Base-by-base conservation (phyloP, 441 rosid species). In the Sinapis alba region DNA sequence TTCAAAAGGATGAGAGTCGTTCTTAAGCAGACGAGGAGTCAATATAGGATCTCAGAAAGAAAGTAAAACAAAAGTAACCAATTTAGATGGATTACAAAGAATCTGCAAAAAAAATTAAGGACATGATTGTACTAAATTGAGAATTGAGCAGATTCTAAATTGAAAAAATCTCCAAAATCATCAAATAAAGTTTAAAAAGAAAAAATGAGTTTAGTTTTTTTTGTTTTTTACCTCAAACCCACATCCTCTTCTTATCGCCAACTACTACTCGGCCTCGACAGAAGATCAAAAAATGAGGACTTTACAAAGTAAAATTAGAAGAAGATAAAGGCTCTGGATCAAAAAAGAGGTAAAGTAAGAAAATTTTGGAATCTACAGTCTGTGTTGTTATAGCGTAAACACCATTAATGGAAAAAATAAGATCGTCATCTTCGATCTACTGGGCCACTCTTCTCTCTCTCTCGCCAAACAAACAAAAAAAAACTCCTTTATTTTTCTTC, bases 381-480 rank as follows among this genome's bases (percentile, higher is more conserved):
- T 43, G 45, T 24, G 32, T 79, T 74, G 71, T 74, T 76, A 74
- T 70, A 74, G 76, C 66, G 65, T 65, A 69, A 86, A 84, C 91
- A 83, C 84, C 89, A 89, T 82, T 79, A 79, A 90, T 70, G 72
- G 82, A 70, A 79, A 71, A 71, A 62, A 69, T 80, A 71, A 88
- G 98, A 89, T 92, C 96, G 8, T 53, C 58, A 76, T 80, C 80
- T 82, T 90, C 92, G 97, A 92, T 92, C 99, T 90, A 86, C 89
- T 85, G 96, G 96, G 93, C 95, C 97, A 89, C 85, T 84, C 58
- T 75, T 83, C 73, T 69, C 38, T 75, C 77, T 77, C 81, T 83
- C 80, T 38, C 51, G 69, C 78, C 81, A 71, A 75, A 76, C 56
- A 73, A 75, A 76, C 43, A 8, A 20, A 63, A 67, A 18, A 24